Evolutionary conservation across 768 basidiomycete species (phyloP), one percentile per base, ranked within the genome.

Genomic region (Tephrocybe sp.): DNA sequence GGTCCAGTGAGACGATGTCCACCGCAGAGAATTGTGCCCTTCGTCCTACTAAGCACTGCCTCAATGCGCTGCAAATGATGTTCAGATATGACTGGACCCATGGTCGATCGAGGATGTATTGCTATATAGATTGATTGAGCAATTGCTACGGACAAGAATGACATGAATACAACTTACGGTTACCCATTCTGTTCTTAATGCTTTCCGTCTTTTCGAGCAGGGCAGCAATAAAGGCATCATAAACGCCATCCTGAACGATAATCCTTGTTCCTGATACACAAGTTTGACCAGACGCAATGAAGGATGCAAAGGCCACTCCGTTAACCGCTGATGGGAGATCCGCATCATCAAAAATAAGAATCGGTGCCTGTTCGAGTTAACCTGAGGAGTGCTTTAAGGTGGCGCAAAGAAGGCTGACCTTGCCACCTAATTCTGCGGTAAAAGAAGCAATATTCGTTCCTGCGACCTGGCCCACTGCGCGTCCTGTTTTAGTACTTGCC

Each of bases 181-280:
- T 66, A 17, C 90, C 89, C 81, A 93, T 93, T 45, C 87, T 68
- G n/a, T 61, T 63, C 23, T 73, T 77, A 57, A 92, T 87, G 53
- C 72, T 75, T 51, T 75, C 66, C 1, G 81, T 74, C 62, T 92
- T 92, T 47, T 74, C 66, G 10, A 89, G 59, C 64, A 92, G 84
- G 14, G 61, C 62, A 6, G 65, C 59, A 72, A 91, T 74, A 66
- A 93, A 92, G 2, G 67, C 65, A 39, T 88, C 78, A 55, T 89
- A 91, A 40, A 92, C 75, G 8, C 67, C 63, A 38, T 82, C 78
- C 50, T 92, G 89, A 6, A 93, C 68, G 4, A 92, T 72, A 16
- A 93, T 72, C n/a, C 91, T 80, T 11, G 89, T 84, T n/a, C 89
- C 91, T 1, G 91, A 92, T n/a, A 93, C 86, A 52, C 91, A 92